phyloP scores from a whole-genome alignment of 2,329 filamentous ascomycete genomes.

The Monilinia vaccinii-corymbosi region DNA sequence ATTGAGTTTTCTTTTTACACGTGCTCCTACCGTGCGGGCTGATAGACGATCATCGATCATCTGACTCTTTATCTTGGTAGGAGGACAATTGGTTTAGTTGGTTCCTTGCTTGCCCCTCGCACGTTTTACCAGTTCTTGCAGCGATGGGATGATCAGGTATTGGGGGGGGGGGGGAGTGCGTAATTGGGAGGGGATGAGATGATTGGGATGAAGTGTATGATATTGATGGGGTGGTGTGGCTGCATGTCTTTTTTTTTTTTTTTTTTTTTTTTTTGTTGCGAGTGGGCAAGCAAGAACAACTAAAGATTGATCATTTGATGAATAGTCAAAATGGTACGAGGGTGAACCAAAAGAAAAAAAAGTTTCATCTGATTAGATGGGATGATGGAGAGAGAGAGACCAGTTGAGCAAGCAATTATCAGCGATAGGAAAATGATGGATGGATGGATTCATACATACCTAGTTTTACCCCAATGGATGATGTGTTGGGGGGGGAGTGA shows the following conservation, averaged over 20 bases:
- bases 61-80: neutral
- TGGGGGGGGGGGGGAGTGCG: too few relatives aligned
- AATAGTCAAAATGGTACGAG: neutral
- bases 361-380: neutral
- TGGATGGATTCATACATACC: neutral
- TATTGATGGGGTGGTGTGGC: neutral
- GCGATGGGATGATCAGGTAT: neutral
- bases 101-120: neutral
- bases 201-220: neutral
- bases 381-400: neutral
- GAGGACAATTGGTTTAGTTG: neutral
- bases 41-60: neutral
- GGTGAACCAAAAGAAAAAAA: too few relatives aligned
- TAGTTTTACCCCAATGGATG: neutral
- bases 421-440: neutral
- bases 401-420: neutral
- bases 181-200: neutral
- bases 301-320: neutral
- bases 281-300: neutral
- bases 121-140: neutral
- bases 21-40: neutral
- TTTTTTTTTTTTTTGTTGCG: neutral
- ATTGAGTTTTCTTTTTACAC: constrained; percentile 1
- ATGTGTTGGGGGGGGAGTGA: too few relatives aligned
- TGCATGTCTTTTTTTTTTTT: too few relatives aligned